Conservation (phyloP, 2,329 filamentous ascomycete genomes). For the Alternaria viburni region DNA sequence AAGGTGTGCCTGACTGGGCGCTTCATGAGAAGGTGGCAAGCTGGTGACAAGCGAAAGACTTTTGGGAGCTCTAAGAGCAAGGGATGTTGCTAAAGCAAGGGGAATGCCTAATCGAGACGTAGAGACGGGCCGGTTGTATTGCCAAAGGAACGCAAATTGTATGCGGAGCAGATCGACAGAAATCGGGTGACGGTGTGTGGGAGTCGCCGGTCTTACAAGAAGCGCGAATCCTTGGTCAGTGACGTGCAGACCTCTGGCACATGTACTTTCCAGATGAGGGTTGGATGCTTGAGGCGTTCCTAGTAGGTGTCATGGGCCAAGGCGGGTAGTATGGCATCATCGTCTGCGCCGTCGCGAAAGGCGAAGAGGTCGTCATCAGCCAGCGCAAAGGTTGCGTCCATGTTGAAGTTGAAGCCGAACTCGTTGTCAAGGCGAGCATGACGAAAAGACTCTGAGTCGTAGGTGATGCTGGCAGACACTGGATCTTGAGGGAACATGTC, state of each 20-base stretch:
- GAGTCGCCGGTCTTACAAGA: background rate
- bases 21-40: background rate
- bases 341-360: too few species aligned
- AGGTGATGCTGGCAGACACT: background rate
- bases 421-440: constrained; percentile 19
- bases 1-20: background rate
- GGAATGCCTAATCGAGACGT: background rate
- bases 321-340: too few species aligned
- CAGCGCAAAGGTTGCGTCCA: constrained; percentile 3
- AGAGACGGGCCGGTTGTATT: background rate
- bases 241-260: background rate
- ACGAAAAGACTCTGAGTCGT: constrained; percentile 21
- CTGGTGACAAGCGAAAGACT: background rate
- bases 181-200: background rate
- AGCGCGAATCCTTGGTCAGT: background rate
- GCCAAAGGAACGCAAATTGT: background rate
- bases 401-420: constrained; percentile 4
- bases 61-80: background rate
- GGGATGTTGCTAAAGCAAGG: background rate
- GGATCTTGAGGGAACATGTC: background rate
- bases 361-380: constrained; percentile 2
- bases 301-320: too few species aligned
- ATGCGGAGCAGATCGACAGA: background rate
- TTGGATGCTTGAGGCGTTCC: background rate
- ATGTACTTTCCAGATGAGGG: background rate